Evolutionary conservation across 805 yeast genomes (phyloP).

Genomic region (Myxozyma lipomycoides): DNA sequence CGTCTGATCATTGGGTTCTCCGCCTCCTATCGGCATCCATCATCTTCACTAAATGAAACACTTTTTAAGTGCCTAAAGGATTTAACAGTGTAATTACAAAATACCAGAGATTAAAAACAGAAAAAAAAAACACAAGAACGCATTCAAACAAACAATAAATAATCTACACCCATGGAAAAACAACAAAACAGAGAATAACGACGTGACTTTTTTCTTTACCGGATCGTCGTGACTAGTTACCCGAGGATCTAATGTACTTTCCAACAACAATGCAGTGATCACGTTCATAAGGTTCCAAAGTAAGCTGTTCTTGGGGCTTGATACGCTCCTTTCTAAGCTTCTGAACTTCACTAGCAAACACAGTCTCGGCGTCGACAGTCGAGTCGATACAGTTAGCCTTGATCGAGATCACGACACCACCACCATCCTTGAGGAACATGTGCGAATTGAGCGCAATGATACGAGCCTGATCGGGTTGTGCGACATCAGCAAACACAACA

Average conservation of each 20-base stretch:
- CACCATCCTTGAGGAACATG: slow-evolving; percentile 95
- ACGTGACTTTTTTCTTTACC: not conserved
- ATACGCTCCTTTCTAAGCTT: slow-evolving; percentile 98
- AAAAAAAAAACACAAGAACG: not conserved
- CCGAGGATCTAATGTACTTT: slow-evolving; percentile 69
- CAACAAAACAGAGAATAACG: not conserved
- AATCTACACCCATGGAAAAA: slow-evolving; percentile 14
- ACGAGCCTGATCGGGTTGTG: slow-evolving; percentile 99
- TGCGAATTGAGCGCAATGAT: slow-evolving; percentile 97
- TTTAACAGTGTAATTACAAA: too few species aligned
- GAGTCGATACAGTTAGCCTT: slow-evolving; percentile 99
- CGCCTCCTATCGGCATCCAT: too few species aligned
- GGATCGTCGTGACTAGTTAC: too few species aligned
- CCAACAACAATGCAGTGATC: slow-evolving; percentile 99
- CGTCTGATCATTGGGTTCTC: too few species aligned
- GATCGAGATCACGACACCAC: slow-evolving; percentile 97
- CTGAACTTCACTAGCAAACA: slow-evolving; percentile 98
- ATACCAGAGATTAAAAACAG: too few species aligned
- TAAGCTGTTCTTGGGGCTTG: slow-evolving; percentile 97
- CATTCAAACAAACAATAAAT: slow-evolving; percentile 5
- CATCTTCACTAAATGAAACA: too few species aligned
- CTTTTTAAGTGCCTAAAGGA: too few species aligned
- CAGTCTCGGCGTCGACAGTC: slow-evolving; percentile 98
- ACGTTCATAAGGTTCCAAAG: slow-evolving; percentile 98
- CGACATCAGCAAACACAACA: slow-evolving; percentile 98